Evolutionary conservation across 768 basidiomycete species (phyloP).

Genomic region (Mycena amicta): DNA sequence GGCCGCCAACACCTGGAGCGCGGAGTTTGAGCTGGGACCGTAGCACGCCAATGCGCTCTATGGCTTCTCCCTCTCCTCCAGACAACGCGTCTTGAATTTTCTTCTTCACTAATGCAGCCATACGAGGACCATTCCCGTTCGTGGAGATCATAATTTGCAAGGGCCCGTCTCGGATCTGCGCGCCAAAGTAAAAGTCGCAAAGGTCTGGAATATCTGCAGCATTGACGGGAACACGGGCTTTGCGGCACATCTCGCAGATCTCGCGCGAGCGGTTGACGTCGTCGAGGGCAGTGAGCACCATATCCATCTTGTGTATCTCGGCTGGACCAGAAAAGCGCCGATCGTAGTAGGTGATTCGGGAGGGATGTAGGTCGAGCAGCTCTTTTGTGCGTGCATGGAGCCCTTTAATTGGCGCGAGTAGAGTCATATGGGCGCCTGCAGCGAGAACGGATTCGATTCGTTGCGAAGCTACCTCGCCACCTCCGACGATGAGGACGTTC

Average conservation of each 20-base stretch:
- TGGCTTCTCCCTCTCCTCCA: slow-evolving; percentile 71
- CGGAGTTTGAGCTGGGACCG: slow-evolving; percentile 72
- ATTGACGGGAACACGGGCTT: slow-evolving; percentile 81
- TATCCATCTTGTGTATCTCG: slow-evolving; percentile 73
- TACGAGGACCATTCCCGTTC: slow-evolving; percentile 87
- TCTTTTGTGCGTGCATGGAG: slow-evolving; percentile 61
- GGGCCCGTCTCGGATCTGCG: slow-evolving; percentile 86
- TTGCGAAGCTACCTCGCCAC: slow-evolving; percentile 88
- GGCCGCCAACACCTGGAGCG: slow-evolving; percentile 83
- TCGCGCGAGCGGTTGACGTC: slow-evolving; percentile 68
- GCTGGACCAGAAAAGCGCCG: slow-evolving; percentile 63
- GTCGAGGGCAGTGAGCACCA: slow-evolving; percentile 95
- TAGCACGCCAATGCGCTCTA: slow-evolving; percentile 77
- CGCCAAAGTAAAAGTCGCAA: slow-evolving; percentile 99
- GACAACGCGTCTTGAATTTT: slow-evolving; percentile 71
- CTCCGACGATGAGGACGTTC: slow-evolving; percentile 88
- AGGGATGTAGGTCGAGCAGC: slow-evolving; percentile 49
- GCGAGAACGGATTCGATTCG: slow-evolving; percentile 84
- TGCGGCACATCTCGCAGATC: slow-evolving; percentile 74
- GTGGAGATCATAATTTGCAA: slow-evolving; percentile 97
- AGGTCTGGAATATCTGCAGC: slow-evolving; percentile 94
- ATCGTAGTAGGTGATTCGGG: slow-evolving; percentile 70
- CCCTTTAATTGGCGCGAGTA: slow-evolving; percentile 73
- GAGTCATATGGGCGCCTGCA: slow-evolving; percentile 75
- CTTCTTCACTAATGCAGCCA: slow-evolving; percentile 82